Evolutionary conservation across 2,329 filamentous ascomycete genomes (phyloP), one percentile per base, ranked within the genome.

Genomic region (Epicoccum sorghinum): DNA sequence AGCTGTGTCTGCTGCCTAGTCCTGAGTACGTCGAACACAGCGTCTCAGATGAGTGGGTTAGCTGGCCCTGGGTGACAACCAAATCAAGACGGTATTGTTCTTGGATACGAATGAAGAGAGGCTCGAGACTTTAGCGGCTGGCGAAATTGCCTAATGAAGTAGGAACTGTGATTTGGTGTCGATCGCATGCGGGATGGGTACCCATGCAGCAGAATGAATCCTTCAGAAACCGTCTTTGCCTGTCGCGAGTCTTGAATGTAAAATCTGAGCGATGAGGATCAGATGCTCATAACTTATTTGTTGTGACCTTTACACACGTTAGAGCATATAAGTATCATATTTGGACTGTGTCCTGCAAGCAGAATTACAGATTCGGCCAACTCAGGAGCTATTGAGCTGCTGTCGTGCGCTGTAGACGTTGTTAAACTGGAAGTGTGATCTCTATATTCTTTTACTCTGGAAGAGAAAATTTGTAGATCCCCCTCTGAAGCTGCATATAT

Each of bases 181-280:
- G 54, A 57, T 48, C 35, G 35, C 54, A 27, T 44, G 49, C 54
- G 47, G 52, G 47, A 44, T 51, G 52, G 52, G 47, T 55, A 55
- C 47, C 52, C 47, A 55, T 55, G 52, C 33, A 47, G 47, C 23
- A 29, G 41, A 29, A 24, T 37, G 33, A 29, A 46, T 50, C 52
- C 46, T 49, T 41, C 25, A 33, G 22, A n/a, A 42, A 45, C 38
- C 32, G 30, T 33, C 25, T 42, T 29, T 4, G 36, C 29, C 13
- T 46, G 18, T 18, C 18, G 18, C 18, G 18, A 18, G 18, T 18
- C 18, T 18, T 18, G 18, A 18, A 18, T 18, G 18, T 18, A 18
- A 18, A 18, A 18, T 18, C 18, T 35, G 12, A 7, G 8, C 4
- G 25, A 29, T 29, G n/a, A 40, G 14, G 10, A 8, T 14, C 12